Base-by-base conservation (phyloP, 345 rosid genomes). In the Lepidium sativum region DNA sequence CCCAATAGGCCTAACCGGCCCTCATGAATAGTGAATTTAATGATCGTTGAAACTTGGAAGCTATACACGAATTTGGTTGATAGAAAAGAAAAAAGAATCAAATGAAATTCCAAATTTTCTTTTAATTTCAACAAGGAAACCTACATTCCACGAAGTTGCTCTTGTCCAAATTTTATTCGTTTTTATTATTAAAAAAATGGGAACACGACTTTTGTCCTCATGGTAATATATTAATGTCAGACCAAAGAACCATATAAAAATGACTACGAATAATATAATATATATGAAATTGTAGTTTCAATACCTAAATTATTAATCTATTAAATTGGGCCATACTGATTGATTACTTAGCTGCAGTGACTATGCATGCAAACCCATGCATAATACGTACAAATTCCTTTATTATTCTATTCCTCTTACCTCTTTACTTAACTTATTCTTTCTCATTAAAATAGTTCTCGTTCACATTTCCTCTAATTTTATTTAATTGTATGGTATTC, bases 351-450 rank as follows among this genome's bases (percentile, higher is more conserved):
- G 71, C 72, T 52, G 77, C 71, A 65, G 67, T 60, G 72, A 45
- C 77, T 60, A 60, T 72, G 66, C 77, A 72, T 72, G 77, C 77
- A 72, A 72, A 4, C 77, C 77, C 77, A 72, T 72, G 77, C 72
- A 72, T 65, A 72, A 72, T 72, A 65, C 77, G 77, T 72, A 66
- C 77, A 72, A 72, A 72, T 25, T 29, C 8, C 41, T 9, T 41
- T 59, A 67, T 59, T 66, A 42, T 66, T 65, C 1, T 66, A 66
- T 72, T 59, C 39, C 33, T 72, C 57, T 60, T 5, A 7, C 14
- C 15, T 12, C 51, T 44, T 44, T 43, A 47, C 39, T 48, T 47
- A 58, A 48, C 59, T 71, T 72, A 72, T 52, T 66, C 72, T 52
- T 65, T 52, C 72, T 33, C 42, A 40, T 59, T 58, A 23, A 9